These are phyloP conservation scores for Candida rishiriensis DNA, from an alignment of 805 yeast species.

Conservation along the genomic window DNA sequence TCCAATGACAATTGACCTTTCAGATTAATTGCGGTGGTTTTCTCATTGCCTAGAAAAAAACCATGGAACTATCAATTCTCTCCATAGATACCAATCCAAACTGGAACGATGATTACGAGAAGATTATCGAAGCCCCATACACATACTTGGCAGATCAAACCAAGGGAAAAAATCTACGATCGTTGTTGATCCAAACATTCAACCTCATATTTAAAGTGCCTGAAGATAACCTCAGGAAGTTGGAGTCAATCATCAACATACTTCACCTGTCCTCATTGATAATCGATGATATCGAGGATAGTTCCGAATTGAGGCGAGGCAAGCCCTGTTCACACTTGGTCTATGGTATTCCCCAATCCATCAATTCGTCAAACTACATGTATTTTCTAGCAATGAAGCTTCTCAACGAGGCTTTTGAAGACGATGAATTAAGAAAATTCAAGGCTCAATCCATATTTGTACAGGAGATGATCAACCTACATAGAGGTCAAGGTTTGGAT, in stretches of 20 bases:
- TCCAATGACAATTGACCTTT: too few relatives aligned
- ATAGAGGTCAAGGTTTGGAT: slow-evolving; percentile 88
- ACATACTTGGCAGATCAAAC: slow-evolving; percentile 40
- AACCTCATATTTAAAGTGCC: slow-evolving; percentile 47
- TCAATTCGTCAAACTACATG: slow-evolving; percentile 80
- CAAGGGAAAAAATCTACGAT: slow-evolving; percentile 56
- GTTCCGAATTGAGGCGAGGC: slow-evolving; percentile 68
- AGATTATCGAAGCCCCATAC: slow-evolving; percentile 40
- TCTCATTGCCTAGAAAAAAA: too few relatives aligned
- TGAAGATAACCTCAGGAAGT: slow-evolving; percentile 29
- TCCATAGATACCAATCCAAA: slow-evolving; percentile 3
- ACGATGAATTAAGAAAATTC: slow-evolving; percentile 17
- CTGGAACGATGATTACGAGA: slow-evolving; percentile 24
- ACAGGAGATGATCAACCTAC: slow-evolving; percentile 76
- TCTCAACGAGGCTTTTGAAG: slow-evolving; percentile 25
- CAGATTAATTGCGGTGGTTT: too few relatives aligned
- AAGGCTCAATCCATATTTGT: slow-evolving; percentile 41
- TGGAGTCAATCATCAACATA: slow-evolving; percentile 49
- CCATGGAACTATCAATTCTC: slow-evolving; percentile 6
- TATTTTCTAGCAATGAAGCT: slow-evolving; percentile 66
- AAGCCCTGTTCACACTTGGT: slow-evolving; percentile 71
- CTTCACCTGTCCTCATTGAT: slow-evolving; percentile 64
- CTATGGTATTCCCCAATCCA: slow-evolving; percentile 74
- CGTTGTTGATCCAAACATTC: slow-evolving; percentile 46
- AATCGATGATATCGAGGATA: slow-evolving; percentile 88